A percentile compares a stretch with the other conserved stretches of the same genome.
Conservation (phyloP, 371 early-diverging fungal genomes). For the Mucor plumbeus region DNA sequence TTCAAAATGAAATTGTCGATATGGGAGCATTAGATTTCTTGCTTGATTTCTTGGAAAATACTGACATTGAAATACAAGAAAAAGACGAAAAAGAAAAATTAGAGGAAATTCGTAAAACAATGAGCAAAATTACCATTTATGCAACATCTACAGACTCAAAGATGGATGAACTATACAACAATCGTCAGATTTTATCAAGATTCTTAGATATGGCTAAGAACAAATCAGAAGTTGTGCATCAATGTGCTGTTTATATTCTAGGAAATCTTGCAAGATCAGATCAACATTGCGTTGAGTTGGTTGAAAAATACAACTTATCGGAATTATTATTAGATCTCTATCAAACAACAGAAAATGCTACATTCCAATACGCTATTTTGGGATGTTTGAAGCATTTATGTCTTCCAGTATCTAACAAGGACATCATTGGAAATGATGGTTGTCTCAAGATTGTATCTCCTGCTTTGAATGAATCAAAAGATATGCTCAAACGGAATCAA, state of each 20-base stretch:
- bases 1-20: slow-evolving; percentile 49
- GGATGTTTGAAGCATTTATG: slow-evolving; percentile 67
- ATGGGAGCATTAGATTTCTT: slow-evolving; percentile 40
- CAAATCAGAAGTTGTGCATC: slow-evolving; percentile 34
- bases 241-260: slow-evolving; percentile 59
- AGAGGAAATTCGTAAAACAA: slow-evolving; percentile 46
- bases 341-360: slow-evolving; percentile 57
- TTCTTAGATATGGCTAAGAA: slow-evolving; percentile 54
- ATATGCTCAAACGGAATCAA: slow-evolving; percentile 68
- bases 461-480: slow-evolving; percentile 54
- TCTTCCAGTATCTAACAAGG: slow-evolving; percentile 60
- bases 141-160: slow-evolving; percentile 57
- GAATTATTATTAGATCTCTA: slow-evolving; percentile 52
- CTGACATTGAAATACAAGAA: slow-evolving; percentile 38
- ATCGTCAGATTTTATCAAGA: slow-evolving; percentile 43
- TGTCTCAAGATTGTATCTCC: slow-evolving; percentile 55
- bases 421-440: slow-evolving; percentile 53
- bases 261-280: slow-evolving; percentile 72
- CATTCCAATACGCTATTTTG: slow-evolving; percentile 63
- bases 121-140: slow-evolving; percentile 52
- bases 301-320: slow-evolving; percentile 55
- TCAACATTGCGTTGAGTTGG: slow-evolving; percentile 61
- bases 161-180: slow-evolving; percentile 52
- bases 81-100: slow-evolving; percentile 58
- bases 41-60: slow-evolving; percentile 52